Base-by-base conservation (phyloP, 164 flowering plant species). In the Piper longum region DNA sequence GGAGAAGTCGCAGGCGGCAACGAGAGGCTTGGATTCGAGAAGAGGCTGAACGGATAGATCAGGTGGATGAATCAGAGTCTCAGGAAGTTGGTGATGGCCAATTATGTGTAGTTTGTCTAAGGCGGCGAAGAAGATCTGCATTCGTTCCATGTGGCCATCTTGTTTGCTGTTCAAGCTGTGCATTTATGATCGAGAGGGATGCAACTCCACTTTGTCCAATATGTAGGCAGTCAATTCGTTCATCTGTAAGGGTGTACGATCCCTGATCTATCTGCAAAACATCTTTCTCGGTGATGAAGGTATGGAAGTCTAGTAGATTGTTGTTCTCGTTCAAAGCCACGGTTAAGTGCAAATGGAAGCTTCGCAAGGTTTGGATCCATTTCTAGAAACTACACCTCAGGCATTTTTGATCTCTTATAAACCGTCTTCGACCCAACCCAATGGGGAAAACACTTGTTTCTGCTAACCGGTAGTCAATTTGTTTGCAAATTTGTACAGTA, bases 141-240 rank as follows among this genome's bases (percentile, higher is more conserved):
- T 93, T 93, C 56, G 71, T 81, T 66, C 97, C 99, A 0, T 93
- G 99, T 41, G 99, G 99, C 48, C 99, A 93, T 72, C 69, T 84
- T 5, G 97, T 85, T 17, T 93, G 97, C 63, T 93, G 97, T 70
- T 79, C 75, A n/a, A 66, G 71, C 3, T 93, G 97, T 68, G 91
- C 96, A 8, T 43, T 81, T 16, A 70, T 78, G 11, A 83, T 93
- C 42, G 85, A 83, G 72, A 79, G 85, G 8, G 87, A 88, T 8
- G 56, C 61, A 12, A 42, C 69, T n/a, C 92, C 96, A 3, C 87
- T 81, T 58, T 93, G 97, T 60, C 99, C 97, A 54, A 77, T 93
- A 1, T 93, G 99, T 67, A 73, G 95, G 68, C 92, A 87, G 76
- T 3, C 72, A 26, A 82, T 90, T 39, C 69, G 73, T n/a, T 75